phyloP scores from a whole-genome alignment of 352 stramenopile species.

The Globisporangium sylvaticum region DNA sequence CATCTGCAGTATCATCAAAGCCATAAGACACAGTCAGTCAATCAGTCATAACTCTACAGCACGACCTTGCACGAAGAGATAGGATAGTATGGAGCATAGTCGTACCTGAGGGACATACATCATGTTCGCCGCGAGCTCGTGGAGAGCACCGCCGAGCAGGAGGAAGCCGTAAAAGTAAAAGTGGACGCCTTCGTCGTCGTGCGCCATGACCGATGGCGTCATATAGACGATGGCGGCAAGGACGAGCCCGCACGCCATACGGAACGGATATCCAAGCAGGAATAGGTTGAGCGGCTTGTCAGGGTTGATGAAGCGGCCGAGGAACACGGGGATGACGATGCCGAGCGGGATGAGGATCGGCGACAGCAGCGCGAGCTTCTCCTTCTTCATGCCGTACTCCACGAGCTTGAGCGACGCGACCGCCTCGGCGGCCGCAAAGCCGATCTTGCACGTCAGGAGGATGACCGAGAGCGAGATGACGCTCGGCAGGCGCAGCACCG shows the following conservation, averaged over 20 bases:
- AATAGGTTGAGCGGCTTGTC: constrained; percentile 74
- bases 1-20: constrained; percentile 81
- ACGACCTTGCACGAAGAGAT: not conserved
- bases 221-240: constrained; percentile 82
- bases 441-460: constrained; percentile 90
- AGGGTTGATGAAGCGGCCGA: constrained; percentile 69
- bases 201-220: constrained; percentile 75
- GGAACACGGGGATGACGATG: constrained; percentile 84
- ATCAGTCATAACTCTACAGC: not conserved
- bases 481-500: constrained; percentile 79
- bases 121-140: constrained; percentile 88
- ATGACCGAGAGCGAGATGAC: constrained; percentile 86
- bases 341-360: constrained; percentile 86
- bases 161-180: constrained; percentile 80
- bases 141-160: constrained; percentile 57
- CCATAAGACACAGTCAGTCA: not conserved
- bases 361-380: constrained; percentile 86
- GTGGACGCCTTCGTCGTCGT: constrained; percentile 72
- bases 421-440: constrained; percentile 89
- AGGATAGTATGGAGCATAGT: not conserved
- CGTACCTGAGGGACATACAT: constrained; percentile 87
- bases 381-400: constrained; percentile 91
- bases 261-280: constrained; percentile 80
- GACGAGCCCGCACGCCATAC: constrained; percentile 76
- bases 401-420: constrained; percentile 92